Percentiles rank a stretch among this genome's conserved stretches.
Conservation (phyloP, 768 basidiomycete genomes). For the Tylopilus subfusipes region DNA sequence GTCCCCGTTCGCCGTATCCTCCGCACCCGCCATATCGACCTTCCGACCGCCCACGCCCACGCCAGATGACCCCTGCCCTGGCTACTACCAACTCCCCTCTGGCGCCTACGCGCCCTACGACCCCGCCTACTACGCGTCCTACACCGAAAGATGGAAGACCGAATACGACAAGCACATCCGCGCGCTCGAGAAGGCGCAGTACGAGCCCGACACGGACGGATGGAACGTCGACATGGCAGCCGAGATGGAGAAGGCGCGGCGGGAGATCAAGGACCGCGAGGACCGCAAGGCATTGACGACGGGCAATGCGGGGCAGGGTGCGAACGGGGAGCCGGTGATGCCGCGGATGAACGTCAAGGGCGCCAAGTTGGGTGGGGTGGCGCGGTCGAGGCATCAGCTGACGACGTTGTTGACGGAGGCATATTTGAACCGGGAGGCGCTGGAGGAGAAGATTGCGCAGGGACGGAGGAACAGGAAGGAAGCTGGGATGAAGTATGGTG, state of each 20-base stretch:
- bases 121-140: conserved; percentile 60
- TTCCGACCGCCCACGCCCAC: conserved; percentile 74
- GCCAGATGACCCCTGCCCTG: conserved; percentile 73
- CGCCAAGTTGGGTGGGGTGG: conserved; percentile 66
- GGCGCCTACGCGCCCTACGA: conserved; percentile 79
- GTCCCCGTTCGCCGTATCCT: conserved; percentile 52
- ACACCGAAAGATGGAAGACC: conserved; percentile 67
- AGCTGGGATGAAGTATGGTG: conserved; percentile 90
- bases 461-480: conserved; percentile 82
- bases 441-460: conserved; percentile 84
- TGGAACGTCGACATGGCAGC: conserved; percentile 57
- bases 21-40: conserved; percentile 66
- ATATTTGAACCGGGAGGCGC: conserved; percentile 73
- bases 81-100: conserved; percentile 81
- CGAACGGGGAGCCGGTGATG: conserved; percentile 45
- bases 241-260: conserved; percentile 77
- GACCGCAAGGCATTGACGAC: conserved; percentile 71
- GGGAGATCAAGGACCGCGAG: conserved; percentile 71
- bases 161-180: conserved; percentile 72
- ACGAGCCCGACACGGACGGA: conserved; percentile 32
- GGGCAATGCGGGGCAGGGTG: conserved; percentile 41
- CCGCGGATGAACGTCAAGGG: conserved; percentile 86
- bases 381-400: conserved; percentile 72
- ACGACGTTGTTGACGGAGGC: conserved; percentile 80
- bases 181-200: conserved; percentile 73